Evolutionary conservation across 2,329 filamentous ascomycete species (phyloP), one percentile per base, ranked within the genome.

Genomic region (Colletotrichum ledebouriae): DNA sequence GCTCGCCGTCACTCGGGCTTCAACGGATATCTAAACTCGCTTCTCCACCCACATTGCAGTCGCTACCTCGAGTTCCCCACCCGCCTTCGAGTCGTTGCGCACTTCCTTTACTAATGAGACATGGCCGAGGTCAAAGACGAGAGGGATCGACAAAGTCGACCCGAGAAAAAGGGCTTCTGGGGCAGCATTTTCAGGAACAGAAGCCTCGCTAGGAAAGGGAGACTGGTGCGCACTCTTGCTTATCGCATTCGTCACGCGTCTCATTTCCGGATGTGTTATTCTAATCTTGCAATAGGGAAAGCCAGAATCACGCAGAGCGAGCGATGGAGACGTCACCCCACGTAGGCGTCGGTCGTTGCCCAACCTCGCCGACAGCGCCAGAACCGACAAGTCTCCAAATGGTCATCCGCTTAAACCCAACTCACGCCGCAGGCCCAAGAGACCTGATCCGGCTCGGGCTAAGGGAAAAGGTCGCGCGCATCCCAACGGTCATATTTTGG

Each of bases 171-270:
- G 72, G 78, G 81, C 56, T 83, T 86, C 69, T 84, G 81, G 82
- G 78, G 80, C 37, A 79, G 78, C 68, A 76, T 89, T 63, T 80
- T 88, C 72, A 82, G 85, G 70, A 82, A 78, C 69, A 81, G 81
- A 69, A 85, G 82, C 75, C 78, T 79, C 60, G 78, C 81, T 22
- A 78, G 76, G 61, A 77, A 78, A 68, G 73, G 74, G 46, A 81
- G 76, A 72, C 73, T 79, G 68, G 79, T 83, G 75, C 56, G 65
- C 6, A n/a, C 29, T 44, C 57, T 39, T 11, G 39, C 15, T 47
- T 9, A 52, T 64, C 63, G 47, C 34, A 68, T 76, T 74, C 50
- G 20, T 46, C 56, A 25, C 69, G 71, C 56, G 57, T 20, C 25
- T 41, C 22, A 49, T 39, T 41, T 34, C 12, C 37, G 17, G 39